A percentile compares a stretch with the other conserved stretches of the same genome.
Evolutionary conservation across 805 yeast genomes (phyloP).

Genomic region (Kazachstania psychrophila): DNA sequence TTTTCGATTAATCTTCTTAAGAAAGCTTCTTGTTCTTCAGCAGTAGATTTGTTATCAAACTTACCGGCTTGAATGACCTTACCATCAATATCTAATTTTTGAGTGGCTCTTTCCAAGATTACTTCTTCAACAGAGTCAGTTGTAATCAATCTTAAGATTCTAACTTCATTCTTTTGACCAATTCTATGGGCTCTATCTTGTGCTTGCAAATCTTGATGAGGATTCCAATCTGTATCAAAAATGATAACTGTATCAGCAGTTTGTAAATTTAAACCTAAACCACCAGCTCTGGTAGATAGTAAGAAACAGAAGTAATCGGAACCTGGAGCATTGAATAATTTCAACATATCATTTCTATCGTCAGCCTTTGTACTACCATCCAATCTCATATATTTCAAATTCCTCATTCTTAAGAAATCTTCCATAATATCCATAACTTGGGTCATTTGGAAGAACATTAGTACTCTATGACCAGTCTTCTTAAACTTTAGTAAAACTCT

Average conservation of each 20-base stretch:
- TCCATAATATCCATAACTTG: slow-evolving; percentile 88
- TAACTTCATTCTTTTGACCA: slow-evolving; percentile 81
- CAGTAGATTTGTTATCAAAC: slow-evolving; percentile 75
- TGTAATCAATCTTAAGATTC: slow-evolving; percentile 71
- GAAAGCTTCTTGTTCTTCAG: slow-evolving; percentile 79
- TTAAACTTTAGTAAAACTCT: slow-evolving; percentile 67
- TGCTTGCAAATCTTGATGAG: slow-evolving; percentile 85
- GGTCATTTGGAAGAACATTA: slow-evolving; percentile 83
- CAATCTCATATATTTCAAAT: slow-evolving; percentile 61
- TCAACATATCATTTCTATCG: slow-evolving; percentile 68
- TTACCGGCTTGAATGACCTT: slow-evolving; percentile 89
- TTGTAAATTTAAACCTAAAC: slow-evolving; percentile 76
- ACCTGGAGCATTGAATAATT: slow-evolving; percentile 62
- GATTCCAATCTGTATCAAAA: slow-evolving; percentile 86
- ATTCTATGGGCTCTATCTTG: slow-evolving; percentile 87
- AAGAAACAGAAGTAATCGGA: slow-evolving; percentile 74
- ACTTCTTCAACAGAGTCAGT: slow-evolving; percentile 79
- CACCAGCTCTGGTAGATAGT: slow-evolving; percentile 82
- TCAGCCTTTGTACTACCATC: slow-evolving; percentile 83
- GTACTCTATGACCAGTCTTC: slow-evolving; percentile 65
- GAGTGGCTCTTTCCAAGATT: slow-evolving; percentile 72
- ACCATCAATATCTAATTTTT: slow-evolving; percentile 77
- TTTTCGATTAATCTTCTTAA: slow-evolving; percentile 63
- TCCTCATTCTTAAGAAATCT: slow-evolving; percentile 60
- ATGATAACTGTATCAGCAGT: slow-evolving; percentile 83